Base-by-base conservation (phyloP, 306 rosid species). In the Purshia tridentata region DNA sequence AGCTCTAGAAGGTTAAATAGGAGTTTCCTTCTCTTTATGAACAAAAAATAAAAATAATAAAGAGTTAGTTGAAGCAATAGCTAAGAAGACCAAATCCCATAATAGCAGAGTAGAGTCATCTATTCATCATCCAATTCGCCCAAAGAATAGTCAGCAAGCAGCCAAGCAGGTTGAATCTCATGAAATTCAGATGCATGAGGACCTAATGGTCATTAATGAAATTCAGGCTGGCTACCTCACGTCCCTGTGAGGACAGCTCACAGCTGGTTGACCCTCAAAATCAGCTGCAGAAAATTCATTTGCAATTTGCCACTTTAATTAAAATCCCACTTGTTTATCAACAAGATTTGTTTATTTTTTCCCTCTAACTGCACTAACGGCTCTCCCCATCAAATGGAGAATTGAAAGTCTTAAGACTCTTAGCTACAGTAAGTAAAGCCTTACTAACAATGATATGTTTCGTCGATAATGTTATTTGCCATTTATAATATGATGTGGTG, bases 191-290 rank as follows among this genome's bases (percentile, higher is more conserved):
- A 58, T 55, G 35, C 39, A 55, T 55, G 39, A 9, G 61, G 22
- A 8, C 20, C 60, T 29, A 42, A 29, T 41, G 5, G 5, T 55
- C 4, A 55, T 55, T 44, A 37, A 37, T 39, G 6, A n/a, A 54
- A 39, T 20, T 29, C 19, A 37, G 56, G 73, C 14, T 42, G 22
- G 47, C 60, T 50, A n/a, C n/a, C 18, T 42, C 69, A 65, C 35
- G n/a, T 44, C 18, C 29, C 54, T 70, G 42, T 23, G 16, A 8
- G 55, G 23, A 23, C 75, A 56, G 16, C 53, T 41, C 54, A 44
- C n/a, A 39, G 6, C 8, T 29, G 35, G 35, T 50, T 58, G 72
- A 50, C 52, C 58, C 56, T 58, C 60, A 58, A 40, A 72, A 61
- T 61, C 69, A 49, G 59, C 69, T 6, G 59, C 69, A 61, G 60